A percentile compares a stretch with the other conserved stretches of the same genome.
These are phyloP conservation scores for Lycium barbarum DNA, from an alignment of 257 asterid species.

Conservation along the genomic window DNA sequence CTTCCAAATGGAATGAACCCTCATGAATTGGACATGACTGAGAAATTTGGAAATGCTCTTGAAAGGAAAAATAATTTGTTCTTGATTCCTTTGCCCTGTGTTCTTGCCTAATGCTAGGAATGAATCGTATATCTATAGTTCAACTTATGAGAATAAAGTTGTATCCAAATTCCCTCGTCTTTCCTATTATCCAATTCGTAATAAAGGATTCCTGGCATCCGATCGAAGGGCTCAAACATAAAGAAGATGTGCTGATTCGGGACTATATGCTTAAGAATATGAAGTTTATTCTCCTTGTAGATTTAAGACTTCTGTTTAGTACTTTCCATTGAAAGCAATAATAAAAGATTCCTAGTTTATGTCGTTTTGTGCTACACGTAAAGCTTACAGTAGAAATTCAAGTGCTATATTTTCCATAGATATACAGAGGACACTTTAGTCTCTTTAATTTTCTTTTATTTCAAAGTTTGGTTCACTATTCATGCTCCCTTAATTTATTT, in stretches of 20 bases:
- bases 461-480: slow-evolving; percentile 9
- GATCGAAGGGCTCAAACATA: too few species aligned
- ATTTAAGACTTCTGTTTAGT: too few species aligned
- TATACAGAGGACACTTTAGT: neutral
- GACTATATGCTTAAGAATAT: too few species aligned
- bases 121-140: neutral
- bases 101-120: neutral
- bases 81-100: slow-evolving; percentile 2
- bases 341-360: neutral
- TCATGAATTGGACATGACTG: slow-evolving; percentile 38
- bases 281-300: too few species aligned
- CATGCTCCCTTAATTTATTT: neutral
- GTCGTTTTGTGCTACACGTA: neutral
- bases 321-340: too few species aligned
- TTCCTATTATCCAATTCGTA: too few species aligned
- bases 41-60: neutral
- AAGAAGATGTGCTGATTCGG: too few species aligned
- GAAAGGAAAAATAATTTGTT: slow-evolving; percentile 29
- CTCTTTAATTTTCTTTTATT: neutral
- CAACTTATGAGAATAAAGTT: neutral
- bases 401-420: too few species aligned
- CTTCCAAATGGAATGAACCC: slow-evolving; percentile 30
- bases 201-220: too few species aligned
- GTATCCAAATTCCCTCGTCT: too few species aligned
- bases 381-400: neutral